Evolutionary conservation across 176 grass and related monocot genomes (phyloP), one percentile per base, ranked within the genome.

Genomic region (Aegilops speltoides): DNA sequence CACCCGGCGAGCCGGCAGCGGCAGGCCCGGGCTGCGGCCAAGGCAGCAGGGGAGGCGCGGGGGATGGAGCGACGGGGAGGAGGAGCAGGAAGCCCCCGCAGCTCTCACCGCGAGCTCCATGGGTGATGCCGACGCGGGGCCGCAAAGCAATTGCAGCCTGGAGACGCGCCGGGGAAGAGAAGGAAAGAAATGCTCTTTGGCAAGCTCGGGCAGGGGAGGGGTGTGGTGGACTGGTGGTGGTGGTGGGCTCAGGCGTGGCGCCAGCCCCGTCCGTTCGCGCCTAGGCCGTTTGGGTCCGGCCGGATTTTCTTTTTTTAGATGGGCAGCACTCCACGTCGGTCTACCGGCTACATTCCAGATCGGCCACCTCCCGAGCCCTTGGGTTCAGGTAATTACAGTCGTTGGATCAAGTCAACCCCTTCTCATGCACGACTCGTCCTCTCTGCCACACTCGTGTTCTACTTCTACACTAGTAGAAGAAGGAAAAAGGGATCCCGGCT

Each of bases 81-180:
- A 52, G 61, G 82, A 81, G 63, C 68, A 79, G 20, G 81, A 46
- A 1, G 24, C 73, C 10, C 72, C 54, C 54, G 65, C 66, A 7
- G 85, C 63, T 73, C 78, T 81, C 7, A 57, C 63, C 28, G 73
- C 36, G 28, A 82, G 54, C 83, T 86, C 90, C 90, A 91, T 91
- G 82, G 64, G n/a, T n/a, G n/a, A n/a, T n/a, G n/a, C n/a, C n/a
- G n/a, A n/a, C n/a, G n/a, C n/a, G n/a, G 32, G 66, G 70, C 52
- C 8, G 20, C 73, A 40, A 11, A 7, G 45, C 26, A 43, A 50
- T 45, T 12, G 64, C 10, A 19, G 14, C 22, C 22, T 36, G 34
- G 34, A 26, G 46, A 50, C 46, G 46, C 7, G 19, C 32, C 28
- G 19, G 65, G 1, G 5, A 20, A 72, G 2, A n/a, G 13, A 74